phyloP scores from a whole-genome alignment of 345 rosid genomes.

The Eutrema yunnanense region DNA sequence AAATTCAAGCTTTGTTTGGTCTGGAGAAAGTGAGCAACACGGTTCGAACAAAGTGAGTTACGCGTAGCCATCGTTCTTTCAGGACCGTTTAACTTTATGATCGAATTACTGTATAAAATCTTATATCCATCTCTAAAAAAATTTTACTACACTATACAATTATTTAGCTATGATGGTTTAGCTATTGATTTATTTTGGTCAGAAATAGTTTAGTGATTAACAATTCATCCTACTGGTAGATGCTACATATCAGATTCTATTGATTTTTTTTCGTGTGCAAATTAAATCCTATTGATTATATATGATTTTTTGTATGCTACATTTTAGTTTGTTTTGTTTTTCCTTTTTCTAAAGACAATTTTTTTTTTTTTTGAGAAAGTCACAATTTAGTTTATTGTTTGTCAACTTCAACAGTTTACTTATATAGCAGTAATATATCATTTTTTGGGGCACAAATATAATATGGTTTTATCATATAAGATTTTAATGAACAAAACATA shows the following conservation, averaged over 20 bases:
- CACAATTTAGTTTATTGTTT: background rate
- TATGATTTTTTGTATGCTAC: too few species aligned
- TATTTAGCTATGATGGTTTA: background rate
- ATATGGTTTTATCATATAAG: background rate
- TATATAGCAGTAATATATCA: background rate
- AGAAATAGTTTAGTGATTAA: background rate
- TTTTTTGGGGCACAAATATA: background rate
- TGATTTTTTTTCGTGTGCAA: too few species aligned
- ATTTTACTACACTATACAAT: background rate
- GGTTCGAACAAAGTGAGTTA: constrained; percentile 16
- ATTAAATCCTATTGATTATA: too few species aligned
- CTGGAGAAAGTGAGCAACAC: constrained; percentile 17
- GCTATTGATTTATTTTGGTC: background rate
- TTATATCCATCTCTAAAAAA: too few species aligned
- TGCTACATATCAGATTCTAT: too few species aligned
- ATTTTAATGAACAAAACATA: background rate
- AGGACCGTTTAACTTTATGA: background rate
- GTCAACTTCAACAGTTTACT: background rate
- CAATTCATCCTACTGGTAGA: background rate
- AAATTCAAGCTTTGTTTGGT: constrained; percentile 10
- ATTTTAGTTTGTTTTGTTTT: too few species aligned
- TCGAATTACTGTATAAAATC: background rate
- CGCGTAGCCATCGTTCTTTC: background rate
- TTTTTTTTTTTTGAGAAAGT: too few species aligned
- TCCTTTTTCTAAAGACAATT: too few species aligned